Percentiles rank a stretch among this genome's conserved stretches.
phyloP scores from a whole-genome alignment of 768 basidiomycete species.

The Psilocybe azurescens region DNA sequence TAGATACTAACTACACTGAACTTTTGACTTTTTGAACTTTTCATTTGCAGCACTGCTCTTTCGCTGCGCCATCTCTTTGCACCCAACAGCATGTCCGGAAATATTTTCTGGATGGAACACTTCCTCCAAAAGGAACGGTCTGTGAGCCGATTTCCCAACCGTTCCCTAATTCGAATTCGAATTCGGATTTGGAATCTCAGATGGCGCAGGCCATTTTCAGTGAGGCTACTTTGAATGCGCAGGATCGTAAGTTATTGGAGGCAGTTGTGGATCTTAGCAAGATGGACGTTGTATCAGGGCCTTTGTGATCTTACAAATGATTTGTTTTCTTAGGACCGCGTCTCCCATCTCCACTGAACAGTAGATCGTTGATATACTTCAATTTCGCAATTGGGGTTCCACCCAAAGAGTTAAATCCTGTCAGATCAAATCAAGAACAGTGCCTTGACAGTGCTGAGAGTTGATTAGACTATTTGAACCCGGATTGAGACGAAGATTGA shows the following conservation, averaged over 20 bases:
- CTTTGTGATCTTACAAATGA: neutral
- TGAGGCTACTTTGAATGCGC: neutral
- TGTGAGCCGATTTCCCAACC: constrained; percentile 37
- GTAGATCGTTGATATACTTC: too few species aligned
- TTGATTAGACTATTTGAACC: too few species aligned
- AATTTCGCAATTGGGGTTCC: too few species aligned
- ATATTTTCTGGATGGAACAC: constrained; percentile 45
- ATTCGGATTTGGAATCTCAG: neutral
- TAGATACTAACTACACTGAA: too few species aligned
- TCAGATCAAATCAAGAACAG: too few species aligned
- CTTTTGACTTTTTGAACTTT: neutral
- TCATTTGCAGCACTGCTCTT: constrained; percentile 36
- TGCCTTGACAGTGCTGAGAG: too few species aligned
- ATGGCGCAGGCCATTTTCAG: neutral
- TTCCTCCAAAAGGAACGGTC: constrained; percentile 44
- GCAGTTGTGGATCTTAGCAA: constrained; percentile 17
- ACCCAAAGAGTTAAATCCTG: too few species aligned
- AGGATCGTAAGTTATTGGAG: constrained; percentile 6
- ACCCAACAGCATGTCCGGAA: constrained; percentile 36
- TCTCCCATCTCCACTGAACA: too few species aligned
- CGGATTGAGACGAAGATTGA: too few species aligned
- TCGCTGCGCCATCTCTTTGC: constrained; percentile 38
- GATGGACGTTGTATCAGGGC: neutral
- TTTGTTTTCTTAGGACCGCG: too few species aligned
- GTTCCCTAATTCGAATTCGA: constrained; percentile 22